Conservation (phyloP, 2,329 filamentous ascomycete species). For the Cadophora luteo-olivacea region DNA sequence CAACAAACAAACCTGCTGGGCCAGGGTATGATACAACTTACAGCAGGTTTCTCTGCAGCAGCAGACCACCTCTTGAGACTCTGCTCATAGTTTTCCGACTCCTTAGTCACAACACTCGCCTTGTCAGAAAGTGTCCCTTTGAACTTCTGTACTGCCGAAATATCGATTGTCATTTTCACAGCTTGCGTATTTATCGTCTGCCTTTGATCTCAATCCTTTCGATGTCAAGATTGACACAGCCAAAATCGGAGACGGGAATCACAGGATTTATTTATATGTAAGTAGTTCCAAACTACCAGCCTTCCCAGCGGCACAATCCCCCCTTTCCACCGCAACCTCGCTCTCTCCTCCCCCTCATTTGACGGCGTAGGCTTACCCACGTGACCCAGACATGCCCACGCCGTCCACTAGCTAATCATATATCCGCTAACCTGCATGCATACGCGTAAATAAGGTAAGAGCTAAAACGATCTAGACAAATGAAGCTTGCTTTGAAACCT, state of each 20-base stretch:
- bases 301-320: background rate
- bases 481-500: too few species aligned
- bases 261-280: background rate
- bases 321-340: background rate
- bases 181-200: background rate
- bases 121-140: conserved; percentile 17
- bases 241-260: background rate
- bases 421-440: background rate
- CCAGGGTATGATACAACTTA: conserved; percentile 10
- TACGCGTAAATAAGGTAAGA: too few species aligned
- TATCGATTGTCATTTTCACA: background rate
- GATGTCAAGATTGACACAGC: background rate
- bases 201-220: background rate
- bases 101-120: conserved; percentile 28
- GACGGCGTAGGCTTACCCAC: background rate
- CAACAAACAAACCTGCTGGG: background rate
- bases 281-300: background rate
- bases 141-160: conserved; percentile 12
- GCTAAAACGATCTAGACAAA: too few species aligned
- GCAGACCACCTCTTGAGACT: conserved; percentile 36
- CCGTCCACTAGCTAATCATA: background rate
- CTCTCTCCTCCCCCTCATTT: background rate
- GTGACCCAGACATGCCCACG: background rate
- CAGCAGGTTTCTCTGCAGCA: conserved; percentile 35
- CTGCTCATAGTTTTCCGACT: conserved; percentile 29